Evolutionary conservation across 1,284 basidiomycete genomes (phyloP).

Genomic region (Melanopsichium pennsylvanicum): DNA sequence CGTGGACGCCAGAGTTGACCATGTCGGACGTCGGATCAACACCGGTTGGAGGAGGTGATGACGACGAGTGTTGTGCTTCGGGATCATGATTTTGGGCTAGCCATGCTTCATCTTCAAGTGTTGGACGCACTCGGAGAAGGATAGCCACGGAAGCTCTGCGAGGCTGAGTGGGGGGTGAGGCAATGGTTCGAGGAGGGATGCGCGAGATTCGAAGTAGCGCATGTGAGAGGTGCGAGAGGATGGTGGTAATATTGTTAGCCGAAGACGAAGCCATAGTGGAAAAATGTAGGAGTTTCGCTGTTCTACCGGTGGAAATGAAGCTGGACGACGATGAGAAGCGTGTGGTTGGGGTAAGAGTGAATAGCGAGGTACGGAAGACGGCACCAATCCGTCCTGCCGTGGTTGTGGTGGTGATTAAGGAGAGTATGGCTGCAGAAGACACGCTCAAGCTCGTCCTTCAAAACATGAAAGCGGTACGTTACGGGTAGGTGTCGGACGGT

Average conservation of each 20-base stretch:
- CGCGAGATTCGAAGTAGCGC: constrained; percentile 59
- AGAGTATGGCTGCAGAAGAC: constrained; percentile 32
- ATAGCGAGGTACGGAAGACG: constrained; percentile 25
- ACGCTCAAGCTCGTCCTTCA: background rate
- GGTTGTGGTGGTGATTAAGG: constrained; percentile 6
- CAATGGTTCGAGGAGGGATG: constrained; percentile 58
- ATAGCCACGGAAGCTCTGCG: constrained; percentile 64
- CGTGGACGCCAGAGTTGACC: constrained; percentile 26
- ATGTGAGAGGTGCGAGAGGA: constrained; percentile 55
- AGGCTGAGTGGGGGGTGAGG: constrained; percentile 62
- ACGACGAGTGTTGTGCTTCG: constrained; percentile 17
- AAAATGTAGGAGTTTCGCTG: background rate
- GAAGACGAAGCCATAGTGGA: constrained; percentile 32
- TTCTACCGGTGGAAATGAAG: background rate
- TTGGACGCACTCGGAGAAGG: constrained; percentile 58
- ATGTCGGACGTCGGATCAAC: constrained; percentile 11
- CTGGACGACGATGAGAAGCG: background rate
- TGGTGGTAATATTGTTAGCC: constrained; percentile 33
- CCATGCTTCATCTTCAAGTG: constrained; percentile 58
- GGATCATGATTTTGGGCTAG: constrained; percentile 51
- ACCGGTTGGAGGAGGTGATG: too few species aligned
- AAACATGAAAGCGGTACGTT: too few species aligned
- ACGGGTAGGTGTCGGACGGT: too few species aligned
- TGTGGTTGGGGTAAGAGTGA: background rate
- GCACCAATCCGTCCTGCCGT: constrained; percentile 30